A percentile compares a stretch with the other conserved stretches of the same genome.
Evolutionary conservation across 305 asterid species (phyloP).

Genomic region (Fraxinus floribunda): DNA sequence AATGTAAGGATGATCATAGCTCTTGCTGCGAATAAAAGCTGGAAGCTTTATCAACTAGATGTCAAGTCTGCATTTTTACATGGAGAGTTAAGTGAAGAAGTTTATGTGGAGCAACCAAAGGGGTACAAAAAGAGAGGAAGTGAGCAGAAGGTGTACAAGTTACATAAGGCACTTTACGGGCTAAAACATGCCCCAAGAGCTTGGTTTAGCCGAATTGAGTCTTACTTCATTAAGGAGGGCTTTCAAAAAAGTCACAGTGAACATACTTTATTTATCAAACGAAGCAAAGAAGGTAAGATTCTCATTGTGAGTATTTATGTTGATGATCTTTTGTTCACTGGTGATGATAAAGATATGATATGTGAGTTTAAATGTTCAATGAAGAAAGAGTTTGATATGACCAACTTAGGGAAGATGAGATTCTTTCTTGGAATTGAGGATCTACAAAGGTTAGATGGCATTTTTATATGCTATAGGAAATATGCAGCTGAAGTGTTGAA

Average conservation of each 20-base stretch:
- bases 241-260: no score
- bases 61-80: neutral
- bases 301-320: neutral
- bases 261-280: no score
- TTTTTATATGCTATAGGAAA: no score
- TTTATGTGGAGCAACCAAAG: neutral
- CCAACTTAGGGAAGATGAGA: no score
- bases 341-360: no score
- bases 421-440: no score
- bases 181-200: neutral
- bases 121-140: neutral
- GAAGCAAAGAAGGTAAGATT: neutral
- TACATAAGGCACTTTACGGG: neutral
- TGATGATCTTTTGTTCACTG: no score
- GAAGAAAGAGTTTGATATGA: no score
- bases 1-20: neutral
- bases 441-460: no score
- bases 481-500: no score
- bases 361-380: no score
- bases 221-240: neutral
- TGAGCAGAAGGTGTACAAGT: neutral
- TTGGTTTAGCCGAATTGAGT: neutral
- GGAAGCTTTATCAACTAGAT: neutral
- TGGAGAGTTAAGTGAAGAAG: neutral
- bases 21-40: neutral